Base-by-base conservation (phyloP, 2,329 filamentous ascomycete species). In the Cladosporium sp. region DNA sequence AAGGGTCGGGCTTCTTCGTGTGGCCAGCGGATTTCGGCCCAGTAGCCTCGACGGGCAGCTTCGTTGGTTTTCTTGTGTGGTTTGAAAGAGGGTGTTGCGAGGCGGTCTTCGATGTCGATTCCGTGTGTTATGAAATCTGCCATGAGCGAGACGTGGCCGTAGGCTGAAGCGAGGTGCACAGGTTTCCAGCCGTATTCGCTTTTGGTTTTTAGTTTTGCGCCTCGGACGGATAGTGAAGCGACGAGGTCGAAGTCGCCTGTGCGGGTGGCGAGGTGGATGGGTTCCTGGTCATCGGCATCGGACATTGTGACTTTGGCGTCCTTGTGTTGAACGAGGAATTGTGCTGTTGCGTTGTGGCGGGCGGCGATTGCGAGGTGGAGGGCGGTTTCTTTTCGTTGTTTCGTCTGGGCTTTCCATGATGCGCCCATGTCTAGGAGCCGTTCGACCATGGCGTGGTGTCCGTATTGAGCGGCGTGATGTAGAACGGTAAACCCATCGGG, bases 171-270 rank as follows among this genome's bases (percentile, higher is more conserved):
- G 3, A 58, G 38, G 32, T 57, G 56, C 3, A 56, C 39, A 2
- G 56, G 53, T 35, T 52, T 55, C 54, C 53, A 58, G 19, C 56
- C 56, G 45, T 52, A 58, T 13, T 50, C 51, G 46, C 48, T 58
- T 5, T 38, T 19, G 11, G 36, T 35, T 13, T 51, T 51, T 2
- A 56, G 39, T 30, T 49, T 53, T 2, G 56, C 56, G 15, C 55
- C 56, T 9, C 43, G 15, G 16, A 53, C 53, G 7, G 57, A 11
- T 16, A 58, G 49, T 2, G 49, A 16, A 18, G 47, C 30, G 3
- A 47, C 47, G 18, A 58, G 27, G 19, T 46, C 46, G 33, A 50
- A 15, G 38, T 57, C 51, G 8, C 56, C 56, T 7, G 46, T 47
- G n/a, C 56, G 53, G 7, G 50, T 39, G 11, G 55, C 56, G 43